Conservation (phyloP, 306 rosid species). For the Hippophae tibetana region DNA sequence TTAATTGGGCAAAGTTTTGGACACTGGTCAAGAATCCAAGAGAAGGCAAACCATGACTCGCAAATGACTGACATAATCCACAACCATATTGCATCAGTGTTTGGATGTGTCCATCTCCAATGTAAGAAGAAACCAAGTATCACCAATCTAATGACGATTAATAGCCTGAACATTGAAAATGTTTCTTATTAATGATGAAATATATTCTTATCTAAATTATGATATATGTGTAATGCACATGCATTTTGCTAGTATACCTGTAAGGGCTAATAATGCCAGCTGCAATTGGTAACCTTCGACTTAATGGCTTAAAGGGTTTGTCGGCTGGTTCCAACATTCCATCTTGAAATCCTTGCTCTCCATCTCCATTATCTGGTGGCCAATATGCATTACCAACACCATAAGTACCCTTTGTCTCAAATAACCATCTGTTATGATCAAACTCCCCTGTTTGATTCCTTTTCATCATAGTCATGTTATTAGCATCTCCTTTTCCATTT, state of each 20-base stretch:
- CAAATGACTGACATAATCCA: constrained; percentile 84
- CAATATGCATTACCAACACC: constrained; percentile 83
- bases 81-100: constrained; percentile 61
- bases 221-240: not conserved
- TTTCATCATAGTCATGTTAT: constrained; percentile 73
- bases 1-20: constrained; percentile 80
- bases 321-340: constrained; percentile 47
- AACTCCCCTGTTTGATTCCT: constrained; percentile 79
- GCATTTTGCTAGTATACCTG: constrained; percentile 31
- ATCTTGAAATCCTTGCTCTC: constrained; percentile 22
- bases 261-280: constrained; percentile 68
- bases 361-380: constrained; percentile 46
- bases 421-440: constrained; percentile 81
- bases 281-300: constrained; percentile 44
- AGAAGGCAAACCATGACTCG: constrained; percentile 88
- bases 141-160: constrained; percentile 44
- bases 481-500: constrained; percentile 39
- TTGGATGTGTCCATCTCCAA: constrained; percentile 72
- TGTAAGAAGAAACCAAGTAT: constrained; percentile 55
- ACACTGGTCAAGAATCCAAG: constrained; percentile 88
- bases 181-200: not conserved
- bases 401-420: constrained; percentile 79
- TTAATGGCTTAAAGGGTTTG: constrained; percentile 70
- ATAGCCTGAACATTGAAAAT: constrained; percentile 30
- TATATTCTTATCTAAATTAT: too few species aligned